Evolutionary conservation across 2,329 filamentous ascomycete genomes (phyloP).

Genomic region (Penicillium brasilianum): DNA sequence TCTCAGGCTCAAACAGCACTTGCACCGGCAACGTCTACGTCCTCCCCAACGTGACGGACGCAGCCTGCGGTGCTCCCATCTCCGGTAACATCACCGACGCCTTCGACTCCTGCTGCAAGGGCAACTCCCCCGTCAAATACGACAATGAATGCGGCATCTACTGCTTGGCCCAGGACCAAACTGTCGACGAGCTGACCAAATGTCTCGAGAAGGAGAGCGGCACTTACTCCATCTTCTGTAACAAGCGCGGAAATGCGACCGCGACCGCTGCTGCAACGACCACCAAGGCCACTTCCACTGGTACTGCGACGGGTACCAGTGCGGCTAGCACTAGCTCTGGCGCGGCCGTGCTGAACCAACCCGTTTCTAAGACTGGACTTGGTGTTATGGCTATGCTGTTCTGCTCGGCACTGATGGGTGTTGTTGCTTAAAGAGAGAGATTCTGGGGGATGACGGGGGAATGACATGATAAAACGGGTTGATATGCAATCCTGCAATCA

Average conservation of each 20-base stretch:
- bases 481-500: neutral
- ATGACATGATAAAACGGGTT: neutral
- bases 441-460: neutral
- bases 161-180: constrained; percentile 54
- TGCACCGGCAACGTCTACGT: constrained; percentile 45
- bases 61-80: constrained; percentile 52
- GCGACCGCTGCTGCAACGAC: constrained; percentile 41
- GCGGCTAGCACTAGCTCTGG: constrained; percentile 24
- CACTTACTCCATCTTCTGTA: constrained; percentile 52
- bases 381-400: constrained; percentile 40
- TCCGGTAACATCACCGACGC: constrained; percentile 50
- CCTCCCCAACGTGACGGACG: constrained; percentile 50
- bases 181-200: constrained; percentile 39
- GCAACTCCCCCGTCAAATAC: constrained; percentile 53
- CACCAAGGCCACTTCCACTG: constrained; percentile 21
- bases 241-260: constrained; percentile 41
- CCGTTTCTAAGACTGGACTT: constrained; percentile 37
- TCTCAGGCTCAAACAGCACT: constrained; percentile 23
- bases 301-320: constrained; percentile 18
- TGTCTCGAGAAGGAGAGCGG: constrained; percentile 52
- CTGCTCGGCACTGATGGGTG: constrained; percentile 37
- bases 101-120: constrained; percentile 54
- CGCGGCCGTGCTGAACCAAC: constrained; percentile 26
- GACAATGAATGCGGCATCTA: constrained; percentile 57
- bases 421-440: constrained; percentile 30